phyloP scores from a whole-genome alignment of 2,329 filamentous ascomycete species.

The Hypomyces perniciosus region DNA sequence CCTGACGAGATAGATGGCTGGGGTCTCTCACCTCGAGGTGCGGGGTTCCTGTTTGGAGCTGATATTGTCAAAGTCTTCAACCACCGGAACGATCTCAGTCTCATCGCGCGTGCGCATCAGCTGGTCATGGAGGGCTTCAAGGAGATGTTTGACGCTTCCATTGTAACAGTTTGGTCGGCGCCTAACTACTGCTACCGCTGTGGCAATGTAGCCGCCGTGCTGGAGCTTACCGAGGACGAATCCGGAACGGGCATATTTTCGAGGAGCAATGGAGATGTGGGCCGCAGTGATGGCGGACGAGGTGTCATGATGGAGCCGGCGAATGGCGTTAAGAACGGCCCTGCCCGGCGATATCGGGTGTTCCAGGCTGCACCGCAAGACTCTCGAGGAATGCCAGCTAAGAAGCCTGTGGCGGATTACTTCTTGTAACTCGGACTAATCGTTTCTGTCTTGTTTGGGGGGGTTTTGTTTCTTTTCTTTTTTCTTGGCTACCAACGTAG shows the following conservation, averaged over 20 bases:
- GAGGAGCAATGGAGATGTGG: slow-evolving; percentile 65
- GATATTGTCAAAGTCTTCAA: slow-evolving; percentile 97
- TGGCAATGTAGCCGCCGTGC: slow-evolving; percentile 89
- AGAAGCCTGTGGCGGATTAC: slow-evolving; percentile 97
- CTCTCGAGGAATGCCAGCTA: slow-evolving; percentile 93
- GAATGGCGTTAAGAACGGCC: slow-evolving; percentile 51
- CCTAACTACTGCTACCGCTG: slow-evolving; percentile 97
- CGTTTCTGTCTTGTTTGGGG: not conserved
- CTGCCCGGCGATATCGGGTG: slow-evolving; percentile 84
- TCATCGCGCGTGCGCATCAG: slow-evolving; percentile 92
- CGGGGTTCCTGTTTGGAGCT: slow-evolving; percentile 90
- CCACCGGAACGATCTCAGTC: slow-evolving; percentile 81
- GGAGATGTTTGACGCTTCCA: slow-evolving; percentile 94
- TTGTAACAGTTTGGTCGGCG: slow-evolving; percentile 98
- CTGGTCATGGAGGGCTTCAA: slow-evolving; percentile 99
- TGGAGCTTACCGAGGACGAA: slow-evolving; percentile 86
- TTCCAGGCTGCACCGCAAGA: slow-evolving; percentile 97
- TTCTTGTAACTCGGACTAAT: slow-evolving; percentile 55
- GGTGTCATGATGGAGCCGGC: slow-evolving; percentile 44
- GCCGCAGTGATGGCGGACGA: slow-evolving; percentile 47
- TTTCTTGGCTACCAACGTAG: not conserved
- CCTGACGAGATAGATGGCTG: slow-evolving; percentile 97
- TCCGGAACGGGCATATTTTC: slow-evolving; percentile 65
- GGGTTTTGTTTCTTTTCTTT: not conserved
- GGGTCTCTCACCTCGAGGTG: slow-evolving; percentile 88